Evolutionary conservation across 1,284 basidiomycete species (phyloP).

Genomic region (Boletellus dicymbophilus): DNA sequence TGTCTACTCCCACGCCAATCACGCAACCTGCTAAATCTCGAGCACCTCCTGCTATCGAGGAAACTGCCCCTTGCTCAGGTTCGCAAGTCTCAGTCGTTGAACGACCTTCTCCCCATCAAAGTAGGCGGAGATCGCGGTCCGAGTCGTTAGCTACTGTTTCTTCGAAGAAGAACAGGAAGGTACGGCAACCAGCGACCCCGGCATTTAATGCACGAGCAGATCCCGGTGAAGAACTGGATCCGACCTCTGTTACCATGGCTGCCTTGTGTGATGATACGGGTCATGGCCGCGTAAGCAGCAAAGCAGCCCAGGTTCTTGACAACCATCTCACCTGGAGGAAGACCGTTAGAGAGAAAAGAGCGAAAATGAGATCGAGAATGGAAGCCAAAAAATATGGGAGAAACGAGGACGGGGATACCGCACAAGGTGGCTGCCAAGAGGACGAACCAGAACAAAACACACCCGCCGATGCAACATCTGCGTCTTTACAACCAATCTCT

Average conservation of each 20-base stretch:
- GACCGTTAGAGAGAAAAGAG: conserved; percentile 62
- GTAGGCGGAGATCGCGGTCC: conserved; percentile 13
- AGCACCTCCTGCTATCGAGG: background rate
- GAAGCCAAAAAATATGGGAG: conserved; percentile 75
- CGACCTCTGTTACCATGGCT: conserved; percentile 77
- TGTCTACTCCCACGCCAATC: conserved; percentile 18
- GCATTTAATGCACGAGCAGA: conserved; percentile 57
- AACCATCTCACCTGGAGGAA: conserved; percentile 72
- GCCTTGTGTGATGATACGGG: conserved; percentile 72
- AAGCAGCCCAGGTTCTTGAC: conserved; percentile 63
- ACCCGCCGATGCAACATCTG: conserved; percentile 2
- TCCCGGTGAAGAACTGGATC: conserved; percentile 76
- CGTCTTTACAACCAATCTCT: conserved; percentile 11
- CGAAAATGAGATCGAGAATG: conserved; percentile 58
- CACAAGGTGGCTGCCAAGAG: conserved; percentile 20
- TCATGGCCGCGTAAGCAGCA: conserved; percentile 72
- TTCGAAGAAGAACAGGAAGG: conserved; percentile 26
- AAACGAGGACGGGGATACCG: conserved; percentile 40
- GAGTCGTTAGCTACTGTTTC: conserved; percentile 12
- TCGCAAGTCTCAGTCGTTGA: conserved; percentile 4
- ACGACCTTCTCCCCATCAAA: conserved; percentile 2
- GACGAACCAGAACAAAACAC: conserved; percentile 13
- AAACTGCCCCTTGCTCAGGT: too few species aligned
- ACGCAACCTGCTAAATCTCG: conserved; percentile 2
- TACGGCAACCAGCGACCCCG: conserved; percentile 47